Conservation (phyloP, 768 basidiomycete species). For the Hericium rajendrae region DNA sequence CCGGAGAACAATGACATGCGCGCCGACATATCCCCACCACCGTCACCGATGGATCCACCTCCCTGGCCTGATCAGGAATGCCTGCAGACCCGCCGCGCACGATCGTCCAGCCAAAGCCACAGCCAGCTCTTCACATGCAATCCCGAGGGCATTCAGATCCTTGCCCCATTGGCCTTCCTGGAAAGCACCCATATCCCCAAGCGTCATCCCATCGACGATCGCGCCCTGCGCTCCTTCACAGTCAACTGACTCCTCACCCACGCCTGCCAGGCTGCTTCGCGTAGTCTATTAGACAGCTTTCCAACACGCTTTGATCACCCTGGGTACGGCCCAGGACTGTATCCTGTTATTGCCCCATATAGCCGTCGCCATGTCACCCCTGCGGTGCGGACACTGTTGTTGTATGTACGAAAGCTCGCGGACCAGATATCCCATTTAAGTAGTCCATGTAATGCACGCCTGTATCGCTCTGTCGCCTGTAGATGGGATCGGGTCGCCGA, state of each 20-base stretch:
- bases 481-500: not conserved
- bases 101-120: constrained; percentile 3
- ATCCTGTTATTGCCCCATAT: too few species aligned
- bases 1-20: not conserved
- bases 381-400: too few species aligned
- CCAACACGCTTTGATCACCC: too few species aligned
- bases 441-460: not conserved
- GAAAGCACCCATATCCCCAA: constrained; percentile 48
- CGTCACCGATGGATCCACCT: constrained; percentile 5
- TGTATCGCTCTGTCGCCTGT: not conserved
- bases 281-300: constrained; percentile 1
- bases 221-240: constrained; percentile 52
- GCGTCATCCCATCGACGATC: constrained; percentile 64
- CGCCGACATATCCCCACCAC: not conserved
- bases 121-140: constrained; percentile 11
- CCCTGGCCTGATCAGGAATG: constrained; percentile 6
- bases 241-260: constrained; percentile 19
- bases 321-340: too few species aligned
- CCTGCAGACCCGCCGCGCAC: not conserved
- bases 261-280: constrained; percentile 12
- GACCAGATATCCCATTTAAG: not conserved
- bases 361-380: too few species aligned
- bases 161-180: constrained; percentile 59
- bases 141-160: constrained; percentile 17
- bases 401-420: not conserved